Percentiles rank a stretch among this genome's conserved stretches.
These are phyloP conservation scores for Aspergillus wentii DNA, from an alignment of 495 filamentous ascomycete species.

Conservation along the genomic window DNA sequence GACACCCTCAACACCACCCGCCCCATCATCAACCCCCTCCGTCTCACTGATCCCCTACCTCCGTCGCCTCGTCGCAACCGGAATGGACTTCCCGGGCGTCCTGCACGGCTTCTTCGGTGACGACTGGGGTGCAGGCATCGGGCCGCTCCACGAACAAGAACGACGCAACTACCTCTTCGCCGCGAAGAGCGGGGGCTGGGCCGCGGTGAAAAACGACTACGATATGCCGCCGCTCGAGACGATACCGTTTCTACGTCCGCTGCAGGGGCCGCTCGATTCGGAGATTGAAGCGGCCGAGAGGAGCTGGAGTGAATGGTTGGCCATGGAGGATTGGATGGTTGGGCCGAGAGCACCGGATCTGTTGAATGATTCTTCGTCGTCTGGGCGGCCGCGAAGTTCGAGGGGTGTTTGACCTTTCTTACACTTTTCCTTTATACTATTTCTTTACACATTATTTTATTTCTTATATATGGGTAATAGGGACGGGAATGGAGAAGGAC, in stretches of 20 bases:
- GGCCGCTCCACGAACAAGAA: constrained; percentile 81
- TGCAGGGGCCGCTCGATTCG: constrained; percentile 65
- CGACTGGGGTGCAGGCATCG: constrained; percentile 76
- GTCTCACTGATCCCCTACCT: constrained; percentile 85
- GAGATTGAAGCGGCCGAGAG: constrained; percentile 84
- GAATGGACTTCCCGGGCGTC: constrained; percentile 78
- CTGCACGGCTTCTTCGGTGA: constrained; percentile 95
- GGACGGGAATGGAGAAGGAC: constrained; percentile 3
- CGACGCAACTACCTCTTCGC: constrained; percentile 92
- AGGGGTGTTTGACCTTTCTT: constrained; percentile 17
- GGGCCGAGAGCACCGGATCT: constrained; percentile 53
- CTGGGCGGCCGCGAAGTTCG: constrained; percentile 31
- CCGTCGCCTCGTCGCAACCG: constrained; percentile 84
- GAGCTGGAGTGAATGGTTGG: constrained; percentile 80
- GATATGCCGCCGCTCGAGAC: constrained; percentile 77
- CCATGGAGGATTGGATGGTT: constrained; percentile 96
- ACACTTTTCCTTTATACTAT: constrained; percentile 2
- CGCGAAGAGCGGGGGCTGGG: constrained; percentile 86
- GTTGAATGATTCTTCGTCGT: constrained; percentile 42
- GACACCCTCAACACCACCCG: constrained; percentile 32
- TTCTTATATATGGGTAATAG: too few relatives aligned
- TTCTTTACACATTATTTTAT: constrained; percentile 1
- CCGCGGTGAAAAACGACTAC: constrained; percentile 81
- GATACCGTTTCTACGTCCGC: constrained; percentile 78
- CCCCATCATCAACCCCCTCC: constrained; percentile 53